Evolutionary conservation across 371 early-diverging fungal species (phyloP).

Genomic region (Zancudomyces culisetae): DNA sequence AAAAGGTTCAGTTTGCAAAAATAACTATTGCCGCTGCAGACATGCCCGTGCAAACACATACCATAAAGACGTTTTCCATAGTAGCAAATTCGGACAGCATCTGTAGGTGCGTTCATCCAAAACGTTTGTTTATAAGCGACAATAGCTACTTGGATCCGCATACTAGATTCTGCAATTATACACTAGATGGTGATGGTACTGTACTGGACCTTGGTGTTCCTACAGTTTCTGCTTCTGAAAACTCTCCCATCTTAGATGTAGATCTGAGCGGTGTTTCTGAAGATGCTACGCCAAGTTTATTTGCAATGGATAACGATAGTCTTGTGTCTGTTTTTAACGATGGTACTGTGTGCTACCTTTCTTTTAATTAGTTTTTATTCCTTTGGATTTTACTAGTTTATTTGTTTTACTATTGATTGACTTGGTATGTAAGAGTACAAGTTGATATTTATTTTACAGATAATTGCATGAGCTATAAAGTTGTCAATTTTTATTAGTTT

Average conservation of each 20-base stretch:
- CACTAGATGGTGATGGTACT: background rate
- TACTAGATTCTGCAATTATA: background rate
- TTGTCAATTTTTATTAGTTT: too few relatives aligned
- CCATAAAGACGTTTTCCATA: background rate
- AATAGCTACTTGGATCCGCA: background rate
- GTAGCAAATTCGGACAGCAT: background rate
- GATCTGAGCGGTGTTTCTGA: background rate
- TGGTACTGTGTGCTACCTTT: background rate
- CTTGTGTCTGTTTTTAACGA: background rate
- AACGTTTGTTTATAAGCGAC: background rate
- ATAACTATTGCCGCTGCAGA: background rate
- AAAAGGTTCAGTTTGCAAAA: background rate
- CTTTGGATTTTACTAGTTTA: too few relatives aligned
- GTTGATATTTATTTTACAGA: too few relatives aligned
- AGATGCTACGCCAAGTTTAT: background rate
- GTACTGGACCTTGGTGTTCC: background rate
- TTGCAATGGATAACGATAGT: background rate
- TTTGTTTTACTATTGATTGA: too few relatives aligned
- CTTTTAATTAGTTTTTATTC: background rate
- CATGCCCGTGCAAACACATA: background rate
- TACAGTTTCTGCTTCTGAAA: background rate
- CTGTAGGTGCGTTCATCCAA: background rate
- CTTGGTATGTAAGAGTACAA: too few relatives aligned
- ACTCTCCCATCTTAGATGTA: background rate
- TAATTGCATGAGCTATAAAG: too few relatives aligned